Conservation (phyloP, 352 stramenopile genomes). For the Phytophthora crassamura region DNA sequence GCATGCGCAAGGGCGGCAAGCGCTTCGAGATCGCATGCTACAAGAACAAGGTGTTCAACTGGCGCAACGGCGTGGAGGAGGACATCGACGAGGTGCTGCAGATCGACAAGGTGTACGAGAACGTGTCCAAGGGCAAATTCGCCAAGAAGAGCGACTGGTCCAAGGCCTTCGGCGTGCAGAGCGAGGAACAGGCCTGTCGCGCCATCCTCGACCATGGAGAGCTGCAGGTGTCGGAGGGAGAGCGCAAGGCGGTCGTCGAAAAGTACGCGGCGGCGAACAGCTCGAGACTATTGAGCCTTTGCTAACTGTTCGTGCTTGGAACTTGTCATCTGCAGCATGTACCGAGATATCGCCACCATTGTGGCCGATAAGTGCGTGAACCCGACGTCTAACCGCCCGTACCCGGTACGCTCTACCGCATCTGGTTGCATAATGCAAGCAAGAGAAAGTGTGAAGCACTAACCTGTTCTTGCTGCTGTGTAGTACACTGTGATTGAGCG, state of each 20-base stretch:
- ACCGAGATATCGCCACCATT: constrained; percentile 96
- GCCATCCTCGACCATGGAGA: constrained; percentile 97
- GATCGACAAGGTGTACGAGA: constrained; percentile 97
- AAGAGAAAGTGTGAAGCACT: background rate
- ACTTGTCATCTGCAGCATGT: constrained; percentile 67
- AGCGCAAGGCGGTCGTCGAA: constrained; percentile 93
- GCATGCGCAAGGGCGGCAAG: constrained; percentile 95
- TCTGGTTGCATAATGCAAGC: background rate
- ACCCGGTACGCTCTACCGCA: constrained; percentile 71
- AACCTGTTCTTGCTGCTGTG: background rate
- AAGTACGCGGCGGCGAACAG: constrained; percentile 52
- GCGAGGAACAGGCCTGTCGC: constrained; percentile 92
- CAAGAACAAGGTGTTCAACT: constrained; percentile 99
- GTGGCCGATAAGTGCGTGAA: constrained; percentile 98
- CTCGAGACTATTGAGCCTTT: background rate
- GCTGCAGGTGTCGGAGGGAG: constrained; percentile 97
- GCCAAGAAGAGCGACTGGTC: constrained; percentile 95
- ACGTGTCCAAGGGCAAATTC: constrained; percentile 97
- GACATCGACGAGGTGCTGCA: constrained; percentile 99
- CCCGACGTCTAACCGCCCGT: constrained; percentile 94
- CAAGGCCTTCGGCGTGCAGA: constrained; percentile 93
- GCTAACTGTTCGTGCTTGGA: background rate
- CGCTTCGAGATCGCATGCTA: constrained; percentile 99
- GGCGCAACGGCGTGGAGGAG: constrained; percentile 97
- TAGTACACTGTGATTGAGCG: constrained; percentile 95